Conservation (phyloP, 331 rosid species). For the Quercus tomentella region DNA sequence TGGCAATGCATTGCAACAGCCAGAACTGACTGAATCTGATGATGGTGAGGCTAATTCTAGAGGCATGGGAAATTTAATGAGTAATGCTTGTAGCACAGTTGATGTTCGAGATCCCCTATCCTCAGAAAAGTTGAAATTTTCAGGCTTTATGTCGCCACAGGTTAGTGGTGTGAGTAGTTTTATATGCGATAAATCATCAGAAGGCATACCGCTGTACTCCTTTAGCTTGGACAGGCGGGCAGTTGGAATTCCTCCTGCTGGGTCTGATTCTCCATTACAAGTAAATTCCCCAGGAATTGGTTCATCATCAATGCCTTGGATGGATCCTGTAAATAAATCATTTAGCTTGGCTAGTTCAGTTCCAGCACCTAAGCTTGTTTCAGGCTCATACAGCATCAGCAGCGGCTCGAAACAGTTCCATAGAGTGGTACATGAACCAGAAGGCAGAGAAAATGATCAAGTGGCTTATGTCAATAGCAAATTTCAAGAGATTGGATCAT, state of each 20-base stretch:
- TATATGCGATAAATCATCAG: conserved; percentile 75
- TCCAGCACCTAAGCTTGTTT: conserved; percentile 84
- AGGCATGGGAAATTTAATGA: conserved; percentile 59
- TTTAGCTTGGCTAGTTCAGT: conserved; percentile 85
- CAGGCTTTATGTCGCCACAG: conserved; percentile 86
- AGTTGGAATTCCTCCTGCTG: conserved; percentile 61
- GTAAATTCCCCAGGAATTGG: conserved; percentile 68
- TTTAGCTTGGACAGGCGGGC: conserved; percentile 81
- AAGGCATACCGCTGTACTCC: conserved; percentile 93
- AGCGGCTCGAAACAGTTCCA: conserved; percentile 91
- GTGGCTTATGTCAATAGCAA: conserved; percentile 48
- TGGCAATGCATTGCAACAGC: conserved; percentile 45
- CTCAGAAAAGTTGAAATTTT: conserved; percentile 76
- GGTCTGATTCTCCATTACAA: conserved; percentile 79
- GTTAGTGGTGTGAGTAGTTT: conserved; percentile 73
- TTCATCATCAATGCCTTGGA: conserved; percentile 93
- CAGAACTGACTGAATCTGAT: conserved; percentile 58
- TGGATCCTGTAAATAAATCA: conserved; percentile 79
- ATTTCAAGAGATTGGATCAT: conserved; percentile 66
- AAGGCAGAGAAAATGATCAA: conserved; percentile 79
- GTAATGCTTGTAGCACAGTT: conserved; percentile 45
- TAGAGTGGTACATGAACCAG: conserved; percentile 97
- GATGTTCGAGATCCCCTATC: conserved; percentile 61
- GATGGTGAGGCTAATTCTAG: conserved; percentile 69
- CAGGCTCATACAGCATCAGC: conserved; percentile 74